Evolutionary conservation across 805 yeast species (phyloP), one percentile per base, ranked within the genome.

Genomic region (Yamadazyma paraphyllophila): DNA sequence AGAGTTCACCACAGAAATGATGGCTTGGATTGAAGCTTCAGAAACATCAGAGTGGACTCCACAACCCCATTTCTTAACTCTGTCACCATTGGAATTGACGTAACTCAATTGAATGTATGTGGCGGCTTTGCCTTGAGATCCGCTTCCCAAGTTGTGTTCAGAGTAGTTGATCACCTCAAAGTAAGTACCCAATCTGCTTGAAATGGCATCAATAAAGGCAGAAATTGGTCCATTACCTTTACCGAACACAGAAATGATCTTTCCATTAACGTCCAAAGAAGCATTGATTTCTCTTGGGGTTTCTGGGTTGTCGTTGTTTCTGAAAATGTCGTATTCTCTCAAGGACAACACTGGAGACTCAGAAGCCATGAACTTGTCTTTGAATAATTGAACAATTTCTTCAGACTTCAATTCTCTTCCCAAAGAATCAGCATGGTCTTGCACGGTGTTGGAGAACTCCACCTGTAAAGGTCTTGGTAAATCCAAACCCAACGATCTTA

Each of bases 181-280:
- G 49, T 71, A 69, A 46, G 73, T 69, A 33, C 78, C 78, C 43
- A 80, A 71, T 48, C 74, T 69, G 42, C 71, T 64, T 17, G 83
- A 71, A 39, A 84, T 61, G 13, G 89, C 88, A 62, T 82, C 82
- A 44, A 81, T 71, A 62, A 83, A 80, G 2, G 90, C 79, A 32
- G 91, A 85, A 49, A 85, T 82, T 47, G 90, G 91, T 57, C 92
- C 92, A 57, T 85, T 85, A 66, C 92, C 92, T 25, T 72, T 61
- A 57, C 91, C 90, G 29, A 62, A 57, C 40, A 81, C 66, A 39
- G 60, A 54, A 9, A 63, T 59, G 10, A 26, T 7, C 20, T 51
- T 49, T 36, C 41, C 49, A 27, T 51, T 42, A 12, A 57, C 39
- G 7, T 33, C 33, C 35, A 61, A 49, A 16, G 71, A 68, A 41